Conservation (phyloP, 306 rosid genomes). For the Crotalaria pallida region DNA sequence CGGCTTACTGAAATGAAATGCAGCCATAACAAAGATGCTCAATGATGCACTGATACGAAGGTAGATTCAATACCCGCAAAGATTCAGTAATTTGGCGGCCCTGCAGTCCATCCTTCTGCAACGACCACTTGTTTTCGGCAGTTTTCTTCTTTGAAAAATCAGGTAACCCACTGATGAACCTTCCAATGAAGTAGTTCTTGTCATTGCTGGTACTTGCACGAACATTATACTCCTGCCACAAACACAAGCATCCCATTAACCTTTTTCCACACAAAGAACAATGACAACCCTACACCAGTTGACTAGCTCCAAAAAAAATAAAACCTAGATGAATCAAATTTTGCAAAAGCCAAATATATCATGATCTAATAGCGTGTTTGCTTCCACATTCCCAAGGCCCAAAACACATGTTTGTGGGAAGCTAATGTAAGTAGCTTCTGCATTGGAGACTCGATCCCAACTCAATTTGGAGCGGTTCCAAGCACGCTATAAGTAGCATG, state of each 20-base stretch:
- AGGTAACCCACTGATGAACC: constrained; percentile 81
- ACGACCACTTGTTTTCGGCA: constrained; percentile 86
- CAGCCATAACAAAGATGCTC: neutral
- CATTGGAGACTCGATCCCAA: too few relatives aligned
- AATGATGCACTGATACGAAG: neutral
- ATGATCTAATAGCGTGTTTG: neutral
- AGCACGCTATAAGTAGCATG: too few relatives aligned
- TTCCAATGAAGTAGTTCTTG: constrained; percentile 72
- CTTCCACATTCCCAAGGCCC: too few relatives aligned
- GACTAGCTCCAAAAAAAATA: neutral
- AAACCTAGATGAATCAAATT: neutral
- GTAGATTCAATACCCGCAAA: constrained; percentile 55
- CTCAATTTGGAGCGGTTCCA: too few relatives aligned
- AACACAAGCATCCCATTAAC: neutral
- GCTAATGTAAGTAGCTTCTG: too few relatives aligned
- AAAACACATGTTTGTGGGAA: too few relatives aligned
- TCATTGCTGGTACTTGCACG: constrained; percentile 70
- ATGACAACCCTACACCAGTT: neutral
- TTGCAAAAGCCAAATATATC: neutral
- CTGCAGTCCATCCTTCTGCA: constrained; percentile 76
- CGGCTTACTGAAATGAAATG: neutral
- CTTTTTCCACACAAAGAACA: neutral
- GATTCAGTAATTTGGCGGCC: constrained; percentile 74
- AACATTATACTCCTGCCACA: constrained; percentile 75
- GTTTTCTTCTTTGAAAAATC: constrained; percentile 81